phyloP scores from a whole-genome alignment of 2,329 filamentous ascomycete genomes.

The Cladophialophora psammophila region DNA sequence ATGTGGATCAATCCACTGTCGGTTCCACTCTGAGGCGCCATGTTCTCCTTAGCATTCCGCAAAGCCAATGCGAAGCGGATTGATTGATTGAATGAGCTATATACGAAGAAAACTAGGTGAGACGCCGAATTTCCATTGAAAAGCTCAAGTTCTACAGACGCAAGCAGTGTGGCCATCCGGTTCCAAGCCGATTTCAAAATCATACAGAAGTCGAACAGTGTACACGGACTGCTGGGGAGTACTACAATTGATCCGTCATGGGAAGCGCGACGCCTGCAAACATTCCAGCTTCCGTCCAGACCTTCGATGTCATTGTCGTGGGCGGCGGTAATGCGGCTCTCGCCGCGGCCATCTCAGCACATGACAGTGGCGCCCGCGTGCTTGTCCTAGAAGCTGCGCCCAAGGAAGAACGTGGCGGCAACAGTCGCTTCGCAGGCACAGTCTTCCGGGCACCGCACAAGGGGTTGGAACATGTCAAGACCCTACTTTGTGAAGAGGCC shows the following conservation, averaged over 20 bases:
- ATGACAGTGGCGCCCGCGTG: constrained; percentile 51
- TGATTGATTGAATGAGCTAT: background rate
- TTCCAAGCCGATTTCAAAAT: background rate
- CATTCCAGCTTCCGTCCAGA: background rate
- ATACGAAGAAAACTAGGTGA: background rate
- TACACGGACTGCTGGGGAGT: background rate
- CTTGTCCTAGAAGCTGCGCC: constrained; percentile 24
- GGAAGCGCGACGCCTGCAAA: background rate
- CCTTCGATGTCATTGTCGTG: constrained; percentile 57
- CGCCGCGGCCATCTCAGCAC: constrained; percentile 64
- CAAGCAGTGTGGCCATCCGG: background rate
- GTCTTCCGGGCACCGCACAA: constrained; percentile 26
- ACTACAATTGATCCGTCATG: background rate
- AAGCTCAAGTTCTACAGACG: background rate
- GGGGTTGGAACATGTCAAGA: constrained; percentile 64
- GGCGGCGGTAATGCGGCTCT: constrained; percentile 71
- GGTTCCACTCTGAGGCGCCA: background rate
- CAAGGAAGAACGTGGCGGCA: constrained; percentile 19
- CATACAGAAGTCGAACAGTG: background rate
- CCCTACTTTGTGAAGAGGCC: constrained; percentile 65
- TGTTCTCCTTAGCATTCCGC: background rate
- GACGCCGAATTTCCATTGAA: background rate
- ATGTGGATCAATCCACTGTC: background rate
- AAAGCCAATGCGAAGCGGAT: background rate
- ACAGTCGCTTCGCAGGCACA: constrained; percentile 26